Evolutionary conservation across 1,284 basidiomycete species (phyloP).

Genomic region (Apiotrichum sp.): DNA sequence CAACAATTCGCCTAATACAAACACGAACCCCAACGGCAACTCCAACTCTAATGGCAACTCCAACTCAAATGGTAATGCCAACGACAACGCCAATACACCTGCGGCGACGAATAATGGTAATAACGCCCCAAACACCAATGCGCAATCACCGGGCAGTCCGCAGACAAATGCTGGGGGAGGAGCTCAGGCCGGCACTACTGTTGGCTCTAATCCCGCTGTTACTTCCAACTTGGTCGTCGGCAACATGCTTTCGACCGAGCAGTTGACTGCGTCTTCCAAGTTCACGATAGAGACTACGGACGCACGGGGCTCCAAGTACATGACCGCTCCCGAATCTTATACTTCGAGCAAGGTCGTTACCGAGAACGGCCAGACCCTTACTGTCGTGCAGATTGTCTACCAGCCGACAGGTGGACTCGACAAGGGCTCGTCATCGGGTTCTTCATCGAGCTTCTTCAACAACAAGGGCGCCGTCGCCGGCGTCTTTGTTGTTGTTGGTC

Average conservation of each 20-base stretch:
- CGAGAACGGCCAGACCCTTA: conserved; percentile 40
- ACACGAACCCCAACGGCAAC: neutral
- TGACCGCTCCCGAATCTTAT: conserved; percentile 33
- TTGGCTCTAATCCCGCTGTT: neutral
- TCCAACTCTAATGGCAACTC: neutral
- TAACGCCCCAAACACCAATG: neutral
- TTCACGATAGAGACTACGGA: conserved; percentile 36
- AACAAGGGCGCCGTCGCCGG: conserved; percentile 48
- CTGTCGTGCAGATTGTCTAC: conserved; percentile 39
- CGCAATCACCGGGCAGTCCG: neutral
- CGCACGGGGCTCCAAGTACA: conserved; percentile 26
- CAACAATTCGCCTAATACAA: neutral
- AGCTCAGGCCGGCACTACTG: neutral
- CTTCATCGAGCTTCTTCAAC: conserved; percentile 40
- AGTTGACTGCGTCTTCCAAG: conserved; percentile 16
- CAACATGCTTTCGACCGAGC: neutral
- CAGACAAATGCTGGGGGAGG: neutral
- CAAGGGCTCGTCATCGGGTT: conserved; percentile 25
- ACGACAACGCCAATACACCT: neutral
- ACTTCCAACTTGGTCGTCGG: neutral
- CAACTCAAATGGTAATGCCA: neutral
- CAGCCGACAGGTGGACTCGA: conserved; percentile 44
- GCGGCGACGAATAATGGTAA: neutral
- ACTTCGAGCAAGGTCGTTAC: conserved; percentile 34
- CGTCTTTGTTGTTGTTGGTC: conserved; percentile 48